Percentiles rank a stretch among this genome's conserved stretches.
phyloP scores from a whole-genome alignment of 2,329 filamentous ascomycete species.

The Lecanoromycetidae sp. region DNA sequence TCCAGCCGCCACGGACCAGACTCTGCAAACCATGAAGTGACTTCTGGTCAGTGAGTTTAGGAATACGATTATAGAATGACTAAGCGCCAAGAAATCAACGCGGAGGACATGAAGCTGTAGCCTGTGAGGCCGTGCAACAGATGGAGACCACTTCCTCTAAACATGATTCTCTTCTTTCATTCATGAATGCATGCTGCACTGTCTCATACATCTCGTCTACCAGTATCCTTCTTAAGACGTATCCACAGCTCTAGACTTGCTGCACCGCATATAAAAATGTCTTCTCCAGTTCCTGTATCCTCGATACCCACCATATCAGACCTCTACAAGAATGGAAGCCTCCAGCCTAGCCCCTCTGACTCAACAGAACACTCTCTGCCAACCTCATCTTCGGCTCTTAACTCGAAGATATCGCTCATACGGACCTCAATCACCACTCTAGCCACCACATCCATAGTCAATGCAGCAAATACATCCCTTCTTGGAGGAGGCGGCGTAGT shows the following conservation, averaged over 20 bases:
- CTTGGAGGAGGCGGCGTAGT: conserved; percentile 76
- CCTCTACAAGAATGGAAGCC: conserved; percentile 44
- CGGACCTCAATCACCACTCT: conserved; percentile 73
- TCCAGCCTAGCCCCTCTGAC: conserved; percentile 27
- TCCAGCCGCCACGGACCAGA: no score
- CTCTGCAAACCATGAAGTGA: no score
- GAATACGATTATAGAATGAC: no score
- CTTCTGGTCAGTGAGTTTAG: no score
- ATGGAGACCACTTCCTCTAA: no score
- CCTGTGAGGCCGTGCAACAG: no score
- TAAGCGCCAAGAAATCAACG: no score
- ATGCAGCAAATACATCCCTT: conserved; percentile 71
- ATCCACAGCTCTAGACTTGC: not conserved
- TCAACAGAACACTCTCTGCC: conserved; percentile 21
- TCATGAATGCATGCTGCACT: no score
- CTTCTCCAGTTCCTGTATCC: conserved; percentile 20
- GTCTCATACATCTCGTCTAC: not conserved
- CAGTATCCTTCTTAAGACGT: not conserved
- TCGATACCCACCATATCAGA: conserved; percentile 52
- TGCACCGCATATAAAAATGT: conserved; percentile 1
- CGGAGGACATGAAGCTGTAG: no score
- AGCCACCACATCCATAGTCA: conserved; percentile 71
- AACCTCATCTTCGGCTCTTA: conserved; percentile 43
- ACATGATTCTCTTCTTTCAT: no score
- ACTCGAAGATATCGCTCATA: conserved; percentile 58